These are phyloP conservation scores for Cladophialophora psammophila DNA, from an alignment of 2,329 filamentous ascomycete genomes.

Conservation along the genomic window DNA sequence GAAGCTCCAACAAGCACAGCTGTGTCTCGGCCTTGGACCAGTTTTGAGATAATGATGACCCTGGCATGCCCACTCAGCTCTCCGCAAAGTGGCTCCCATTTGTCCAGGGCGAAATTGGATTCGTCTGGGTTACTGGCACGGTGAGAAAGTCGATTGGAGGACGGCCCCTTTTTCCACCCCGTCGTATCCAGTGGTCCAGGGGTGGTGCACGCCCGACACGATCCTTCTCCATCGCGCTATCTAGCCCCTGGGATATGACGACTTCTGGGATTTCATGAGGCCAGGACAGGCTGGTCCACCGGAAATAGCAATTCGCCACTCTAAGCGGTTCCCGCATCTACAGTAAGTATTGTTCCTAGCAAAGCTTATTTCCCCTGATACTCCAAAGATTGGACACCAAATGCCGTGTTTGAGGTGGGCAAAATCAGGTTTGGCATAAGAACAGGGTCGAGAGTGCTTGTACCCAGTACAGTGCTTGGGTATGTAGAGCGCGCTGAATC, in stretches of 20 bases:
- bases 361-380: slow-evolving; percentile 26
- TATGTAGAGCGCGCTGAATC: background rate
- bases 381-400: background rate
- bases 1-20: slow-evolving; percentile 22
- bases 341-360: slow-evolving; percentile 25
- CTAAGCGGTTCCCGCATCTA: slow-evolving; percentile 15
- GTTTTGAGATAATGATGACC: slow-evolving; percentile 8
- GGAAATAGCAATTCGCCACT: slow-evolving; percentile 37
- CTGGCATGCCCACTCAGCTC: slow-evolving; percentile 15
- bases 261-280: slow-evolving; percentile 1
- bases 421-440: background rate
- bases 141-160: slow-evolving; percentile 17
- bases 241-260: slow-evolving; percentile 4
- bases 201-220: background rate
- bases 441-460: background rate
- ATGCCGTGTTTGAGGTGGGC: background rate
- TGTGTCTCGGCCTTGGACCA: slow-evolving; percentile 22
- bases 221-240: background rate
- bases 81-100: slow-evolving; percentile 19
- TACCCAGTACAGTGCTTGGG: background rate
- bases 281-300: slow-evolving; percentile 24
- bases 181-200: background rate
- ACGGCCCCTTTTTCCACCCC: slow-evolving; percentile 18
- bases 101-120: slow-evolving; percentile 27
- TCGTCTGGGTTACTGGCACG: slow-evolving; percentile 18